Percentiles rank a stretch among this genome's conserved stretches.
Evolutionary conservation across 1,284 basidiomycete species (phyloP).

Genomic region (Leccinum subspadiceum): DNA sequence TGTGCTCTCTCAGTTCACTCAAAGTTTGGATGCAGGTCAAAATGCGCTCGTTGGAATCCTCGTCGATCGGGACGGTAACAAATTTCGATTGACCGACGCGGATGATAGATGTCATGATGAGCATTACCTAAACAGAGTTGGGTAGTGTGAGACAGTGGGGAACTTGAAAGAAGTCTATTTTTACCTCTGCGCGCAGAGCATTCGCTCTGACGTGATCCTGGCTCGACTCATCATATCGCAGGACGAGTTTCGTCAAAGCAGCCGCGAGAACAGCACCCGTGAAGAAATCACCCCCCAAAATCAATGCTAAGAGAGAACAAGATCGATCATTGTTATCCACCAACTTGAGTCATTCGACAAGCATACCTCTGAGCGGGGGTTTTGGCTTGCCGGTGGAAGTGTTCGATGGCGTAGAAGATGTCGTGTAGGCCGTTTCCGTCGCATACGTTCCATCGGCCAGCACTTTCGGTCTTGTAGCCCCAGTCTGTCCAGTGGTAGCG

Average conservation of each 20-base stretch:
- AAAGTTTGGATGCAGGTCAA: conserved; percentile 96
- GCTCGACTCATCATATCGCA: conserved; percentile 72
- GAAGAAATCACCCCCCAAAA: conserved; percentile 97
- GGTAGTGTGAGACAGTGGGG: neutral
- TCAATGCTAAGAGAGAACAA: conserved; percentile 53
- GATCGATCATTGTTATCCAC: neutral
- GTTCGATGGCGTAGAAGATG: conserved; percentile 55
- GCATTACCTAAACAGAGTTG: conserved; percentile 67
- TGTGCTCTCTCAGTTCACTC: conserved; percentile 67
- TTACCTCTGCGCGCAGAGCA: conserved; percentile 81
- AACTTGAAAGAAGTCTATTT: neutral
- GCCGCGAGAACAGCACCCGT: conserved; percentile 89
- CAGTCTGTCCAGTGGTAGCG: conserved; percentile 38
- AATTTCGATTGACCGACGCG: conserved; percentile 98
- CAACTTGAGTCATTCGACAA: neutral
- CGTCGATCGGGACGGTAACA: conserved; percentile 91
- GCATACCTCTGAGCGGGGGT: conserved; percentile 80
- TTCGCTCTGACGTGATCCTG: conserved; percentile 64
- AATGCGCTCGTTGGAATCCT: conserved; percentile 96
- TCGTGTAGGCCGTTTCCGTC: conserved; percentile 90
- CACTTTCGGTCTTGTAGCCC: conserved; percentile 57
- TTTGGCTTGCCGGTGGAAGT: conserved; percentile 87
- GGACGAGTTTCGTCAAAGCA: conserved; percentile 89
- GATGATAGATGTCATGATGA: conserved; percentile 97
- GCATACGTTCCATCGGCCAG: conserved; percentile 98